Conservation (phyloP, 768 basidiomycete species). For the Astraeus odoratus region DNA sequence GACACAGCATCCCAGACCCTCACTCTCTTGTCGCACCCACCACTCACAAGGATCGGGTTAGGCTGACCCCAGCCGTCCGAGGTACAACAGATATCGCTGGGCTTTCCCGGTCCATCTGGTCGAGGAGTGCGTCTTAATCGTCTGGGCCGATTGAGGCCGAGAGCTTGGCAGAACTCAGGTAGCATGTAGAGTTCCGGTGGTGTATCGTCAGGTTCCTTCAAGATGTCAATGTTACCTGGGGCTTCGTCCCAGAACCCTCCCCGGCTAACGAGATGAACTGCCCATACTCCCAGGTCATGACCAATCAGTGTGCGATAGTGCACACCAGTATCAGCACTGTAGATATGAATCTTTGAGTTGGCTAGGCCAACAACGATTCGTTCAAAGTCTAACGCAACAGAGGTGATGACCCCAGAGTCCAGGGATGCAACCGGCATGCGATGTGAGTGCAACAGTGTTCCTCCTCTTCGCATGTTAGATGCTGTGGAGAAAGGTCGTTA, state of each 20-base stretch:
- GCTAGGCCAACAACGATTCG: slow-evolving; percentile 89
- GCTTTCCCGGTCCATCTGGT: slow-evolving; percentile 24
- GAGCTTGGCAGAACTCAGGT: slow-evolving; percentile 36
- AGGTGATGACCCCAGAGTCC: slow-evolving; percentile 72
- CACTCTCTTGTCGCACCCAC: slow-evolving; percentile 89
- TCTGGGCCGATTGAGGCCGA: slow-evolving; percentile 38
- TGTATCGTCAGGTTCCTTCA: slow-evolving; percentile 5
- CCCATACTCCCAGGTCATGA: slow-evolving; percentile 91
- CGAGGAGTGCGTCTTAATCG: slow-evolving; percentile 13
- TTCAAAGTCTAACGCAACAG: slow-evolving; percentile 72
- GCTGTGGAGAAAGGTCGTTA: slow-evolving; percentile 35
- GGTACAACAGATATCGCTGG: slow-evolving; percentile 52
- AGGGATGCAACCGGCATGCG: slow-evolving; percentile 36
- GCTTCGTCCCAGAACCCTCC: slow-evolving; percentile 42
- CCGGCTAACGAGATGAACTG: slow-evolving; percentile 68
- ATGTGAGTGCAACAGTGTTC: slow-evolving; percentile 62
- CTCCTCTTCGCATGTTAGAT: slow-evolving; percentile 75
- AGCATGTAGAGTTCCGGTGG: slow-evolving; percentile 8
- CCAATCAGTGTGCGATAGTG: slow-evolving; percentile 73
- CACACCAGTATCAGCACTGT: slow-evolving; percentile 71
- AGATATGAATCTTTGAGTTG: slow-evolving; percentile 79
- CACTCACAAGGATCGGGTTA: slow-evolving; percentile 77
- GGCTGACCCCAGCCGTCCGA: slow-evolving; percentile 89
- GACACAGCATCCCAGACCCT: slow-evolving; percentile 87
- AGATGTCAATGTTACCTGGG: slow-evolving; percentile 5